A percentile compares a stretch with the other conserved stretches of the same genome.
phyloP scores from a whole-genome alignment of 495 filamentous ascomycete species.

The Bacidia rubella region DNA sequence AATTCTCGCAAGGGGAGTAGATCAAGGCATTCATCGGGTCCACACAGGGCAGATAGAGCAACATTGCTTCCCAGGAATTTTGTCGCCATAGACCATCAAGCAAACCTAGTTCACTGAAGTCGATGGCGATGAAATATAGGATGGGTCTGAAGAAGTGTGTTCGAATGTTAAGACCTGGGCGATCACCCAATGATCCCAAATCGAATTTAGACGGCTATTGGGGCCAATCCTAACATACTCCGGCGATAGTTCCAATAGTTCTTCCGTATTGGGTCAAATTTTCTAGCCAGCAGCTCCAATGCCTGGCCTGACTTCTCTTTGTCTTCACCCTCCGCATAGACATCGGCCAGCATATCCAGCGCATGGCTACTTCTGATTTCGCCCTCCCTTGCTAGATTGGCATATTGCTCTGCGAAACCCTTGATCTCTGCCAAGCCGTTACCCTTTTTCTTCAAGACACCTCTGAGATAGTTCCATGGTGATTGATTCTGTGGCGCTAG shows the following conservation, averaged over 20 bases:
- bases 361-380: constrained; percentile 67
- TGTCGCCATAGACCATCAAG: too few species aligned
- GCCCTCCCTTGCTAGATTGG: constrained; percentile 29
- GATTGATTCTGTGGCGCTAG: constrained; percentile 86
- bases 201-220: not conserved
- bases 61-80: too few species aligned
- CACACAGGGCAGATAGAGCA: too few species aligned
- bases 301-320: constrained; percentile 47
- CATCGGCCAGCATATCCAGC: constrained; percentile 78
- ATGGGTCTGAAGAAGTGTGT: too few species aligned
- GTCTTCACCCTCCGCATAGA: constrained; percentile 49
- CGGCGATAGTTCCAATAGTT: constrained; percentile 87
- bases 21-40: too few species aligned
- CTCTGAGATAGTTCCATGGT: constrained; percentile 82
- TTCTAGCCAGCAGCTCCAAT: constrained; percentile 59
- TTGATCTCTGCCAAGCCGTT: constrained; percentile 43
- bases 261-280: constrained; percentile 78
- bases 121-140: too few species aligned
- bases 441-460: constrained; percentile 53
- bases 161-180: too few species aligned
- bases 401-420: constrained; percentile 53
- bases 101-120: too few species aligned
- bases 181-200: too few species aligned
- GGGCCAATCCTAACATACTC: constrained; percentile 24
- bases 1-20: too few species aligned